Evolutionary conservation across 2,329 filamentous ascomycete genomes (phyloP), one percentile per base, ranked within the genome.

Genomic region (Arachnomyces sp.): DNA sequence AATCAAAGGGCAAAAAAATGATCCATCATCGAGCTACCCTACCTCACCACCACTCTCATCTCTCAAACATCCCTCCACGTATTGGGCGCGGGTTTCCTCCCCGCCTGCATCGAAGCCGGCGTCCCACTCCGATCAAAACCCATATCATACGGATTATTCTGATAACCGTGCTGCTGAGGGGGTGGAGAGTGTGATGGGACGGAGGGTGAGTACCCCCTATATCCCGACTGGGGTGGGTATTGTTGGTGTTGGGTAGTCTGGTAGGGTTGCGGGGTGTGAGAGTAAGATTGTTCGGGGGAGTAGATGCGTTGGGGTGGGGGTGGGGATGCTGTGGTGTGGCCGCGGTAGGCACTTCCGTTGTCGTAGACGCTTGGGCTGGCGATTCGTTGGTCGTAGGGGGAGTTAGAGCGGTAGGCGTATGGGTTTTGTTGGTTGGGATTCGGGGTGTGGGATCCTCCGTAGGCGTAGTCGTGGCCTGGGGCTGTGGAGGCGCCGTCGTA

Each of bases 61-160:
- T 25, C 5, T 18, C 38, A 47, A 9, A 47, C 44, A 36, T 47
- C 44, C 28, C 37, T 37, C 39, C 36, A 46, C 18, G 43, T 46
- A 33, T 44, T 44, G n/a, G 37, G 36, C n/a, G 42, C 46, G 3
- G 43, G 43, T 31, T 38, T 43, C 14, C 47, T 34, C 15, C 47
- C 47, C 4, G 31, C 39, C 25, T 45, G 42, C 30, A 49, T 28
- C 36, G 38, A 17, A 18, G 31, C 32, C 3, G 45, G 45, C 7
- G 45, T 37, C 2, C 33, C 32, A 31, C 20, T 3, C 38, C 33
- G 3, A 31, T 38, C 13, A 34, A 34, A 13, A 33, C 36, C 9
- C n/a, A n/a, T n/a, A n/a, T n/a, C n/a, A n/a, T n/a, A n/a, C n/a
- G n/a, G n/a, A n/a, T 30, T 16, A 33, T 37, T 37, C 18, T 39